A percentile compares a stretch with the other conserved stretches of the same genome.
Conservation (phyloP, 768 basidiomycete species). For the Lenzites betulinus region DNA sequence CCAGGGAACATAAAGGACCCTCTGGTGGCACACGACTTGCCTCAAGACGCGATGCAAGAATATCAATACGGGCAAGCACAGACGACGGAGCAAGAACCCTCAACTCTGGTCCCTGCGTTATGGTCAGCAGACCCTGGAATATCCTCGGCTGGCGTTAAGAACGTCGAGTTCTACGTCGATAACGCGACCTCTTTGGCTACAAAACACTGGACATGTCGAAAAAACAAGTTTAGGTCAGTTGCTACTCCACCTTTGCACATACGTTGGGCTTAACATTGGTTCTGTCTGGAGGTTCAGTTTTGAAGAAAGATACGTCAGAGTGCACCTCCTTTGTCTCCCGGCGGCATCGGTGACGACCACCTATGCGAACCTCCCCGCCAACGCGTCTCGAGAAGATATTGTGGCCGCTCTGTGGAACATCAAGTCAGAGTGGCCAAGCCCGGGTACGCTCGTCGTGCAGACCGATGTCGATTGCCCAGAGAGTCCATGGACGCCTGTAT, state of each 20-base stretch:
- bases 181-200: slow-evolving; percentile 18
- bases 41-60: neutral
- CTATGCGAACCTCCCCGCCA: slow-evolving; percentile 4
- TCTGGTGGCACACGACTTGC: neutral
- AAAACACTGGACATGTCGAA: slow-evolving; percentile 17
- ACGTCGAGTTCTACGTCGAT: slow-evolving; percentile 22
- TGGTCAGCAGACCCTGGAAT: slow-evolving; percentile 19
- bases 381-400: slow-evolving; percentile 12
- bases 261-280: neutral
- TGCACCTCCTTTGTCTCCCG: slow-evolving; percentile 26
- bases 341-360: slow-evolving; percentile 9
- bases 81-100: neutral
- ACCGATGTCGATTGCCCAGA: neutral
- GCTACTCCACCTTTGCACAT: too few species aligned
- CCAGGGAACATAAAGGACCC: neutral
- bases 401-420: slow-evolving; percentile 19
- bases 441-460: slow-evolving; percentile 21
- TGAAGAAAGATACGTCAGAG: slow-evolving; percentile 7
- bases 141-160: slow-evolving; percentile 6
- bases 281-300: neutral
- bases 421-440: slow-evolving; percentile 21
- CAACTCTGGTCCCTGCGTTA: slow-evolving; percentile 17
- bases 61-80: neutral
- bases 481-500: slow-evolving; percentile 17
- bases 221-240: slow-evolving; percentile 3